Percentiles rank a stretch among this genome's conserved stretches.
These are phyloP conservation scores for Brassica napus DNA, from an alignment of 345 rosid genomes.

Conservation along the genomic window DNA sequence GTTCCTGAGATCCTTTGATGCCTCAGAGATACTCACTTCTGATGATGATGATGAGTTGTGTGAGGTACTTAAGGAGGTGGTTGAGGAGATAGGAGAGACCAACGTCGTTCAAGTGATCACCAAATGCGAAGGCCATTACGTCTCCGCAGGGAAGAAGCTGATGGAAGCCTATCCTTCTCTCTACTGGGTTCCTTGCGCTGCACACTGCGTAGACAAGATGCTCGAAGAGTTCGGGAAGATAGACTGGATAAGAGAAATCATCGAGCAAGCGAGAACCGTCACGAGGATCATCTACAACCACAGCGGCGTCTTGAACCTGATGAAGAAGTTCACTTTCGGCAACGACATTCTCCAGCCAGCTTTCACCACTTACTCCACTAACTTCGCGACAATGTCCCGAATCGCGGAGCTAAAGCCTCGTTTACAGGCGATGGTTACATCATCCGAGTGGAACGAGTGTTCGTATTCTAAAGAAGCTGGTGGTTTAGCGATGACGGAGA, in stretches of 20 bases:
- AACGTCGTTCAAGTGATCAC: conserved; percentile 88
- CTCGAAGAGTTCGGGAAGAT: conserved; percentile 63
- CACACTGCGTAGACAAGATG: conserved; percentile 67
- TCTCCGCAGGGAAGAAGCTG: conserved; percentile 60
- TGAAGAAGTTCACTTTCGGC: conserved; percentile 71
- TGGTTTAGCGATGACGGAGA: conserved; percentile 67
- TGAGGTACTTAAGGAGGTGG: conserved; percentile 64
- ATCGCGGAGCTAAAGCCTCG: conserved; percentile 59
- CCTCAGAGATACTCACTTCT: conserved; percentile 51
- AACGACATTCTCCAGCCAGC: conserved; percentile 72
- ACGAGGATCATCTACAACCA: conserved; percentile 82
- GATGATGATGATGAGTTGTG: conserved; percentile 55
- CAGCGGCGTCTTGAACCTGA: conserved; percentile 65
- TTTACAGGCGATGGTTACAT: conserved; percentile 80
- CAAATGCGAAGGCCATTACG: conserved; percentile 56
- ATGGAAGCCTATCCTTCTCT: conserved; percentile 68
- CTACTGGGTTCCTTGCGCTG: conserved; percentile 91
- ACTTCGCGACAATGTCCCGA: conserved; percentile 63
- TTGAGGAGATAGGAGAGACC: conserved; percentile 73
- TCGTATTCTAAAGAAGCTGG: conserved; percentile 67
- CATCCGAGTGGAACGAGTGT: conserved; percentile 84
- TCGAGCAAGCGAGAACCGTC: conserved; percentile 77
- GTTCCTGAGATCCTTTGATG: conserved; percentile 70
- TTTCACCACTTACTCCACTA: conserved; percentile 59
- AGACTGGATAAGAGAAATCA: conserved; percentile 58